Evolutionary conservation across 2,329 filamentous ascomycete species (phyloP).

Genomic region (Coniella lustricola): DNA sequence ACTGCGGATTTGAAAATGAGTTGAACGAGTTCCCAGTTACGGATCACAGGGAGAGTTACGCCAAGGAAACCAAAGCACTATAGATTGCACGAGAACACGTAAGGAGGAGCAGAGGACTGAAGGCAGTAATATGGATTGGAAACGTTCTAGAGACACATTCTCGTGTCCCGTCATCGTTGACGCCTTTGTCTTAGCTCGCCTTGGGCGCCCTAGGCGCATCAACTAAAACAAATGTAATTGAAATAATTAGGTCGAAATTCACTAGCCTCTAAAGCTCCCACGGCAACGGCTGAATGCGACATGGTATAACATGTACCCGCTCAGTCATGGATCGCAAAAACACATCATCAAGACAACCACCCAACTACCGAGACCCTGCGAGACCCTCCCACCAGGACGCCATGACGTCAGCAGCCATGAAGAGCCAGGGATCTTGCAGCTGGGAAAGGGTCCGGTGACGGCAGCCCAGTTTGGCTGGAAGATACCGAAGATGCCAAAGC

Average conservation of each 20-base stretch:
- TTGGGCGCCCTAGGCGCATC: background rate
- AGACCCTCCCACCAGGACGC: background rate
- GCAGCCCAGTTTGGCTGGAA: background rate
- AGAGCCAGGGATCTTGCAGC: background rate
- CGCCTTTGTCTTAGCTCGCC: slow-evolving; percentile 11
- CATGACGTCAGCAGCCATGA: background rate
- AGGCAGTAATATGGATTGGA: background rate
- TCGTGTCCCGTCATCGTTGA: slow-evolving; percentile 9
- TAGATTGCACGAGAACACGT: background rate
- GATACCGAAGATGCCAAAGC: too few relatives aligned
- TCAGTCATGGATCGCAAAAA: background rate
- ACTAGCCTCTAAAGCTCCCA: too few relatives aligned
- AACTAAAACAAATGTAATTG: background rate
- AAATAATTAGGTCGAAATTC: too few relatives aligned
- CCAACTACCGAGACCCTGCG: too few relatives aligned
- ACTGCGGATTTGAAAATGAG: too few relatives aligned
- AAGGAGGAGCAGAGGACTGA: background rate
- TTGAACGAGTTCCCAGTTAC: too few relatives aligned
- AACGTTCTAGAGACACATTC: background rate
- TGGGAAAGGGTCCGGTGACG: background rate
- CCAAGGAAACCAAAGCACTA: background rate
- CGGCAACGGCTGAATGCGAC: too few relatives aligned
- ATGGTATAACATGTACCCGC: too few relatives aligned
- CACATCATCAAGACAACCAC: too few relatives aligned
- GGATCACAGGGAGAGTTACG: too few relatives aligned